Conservation (phyloP, 2,329 filamentous ascomycete species). For the Microdochium paspali region DNA sequence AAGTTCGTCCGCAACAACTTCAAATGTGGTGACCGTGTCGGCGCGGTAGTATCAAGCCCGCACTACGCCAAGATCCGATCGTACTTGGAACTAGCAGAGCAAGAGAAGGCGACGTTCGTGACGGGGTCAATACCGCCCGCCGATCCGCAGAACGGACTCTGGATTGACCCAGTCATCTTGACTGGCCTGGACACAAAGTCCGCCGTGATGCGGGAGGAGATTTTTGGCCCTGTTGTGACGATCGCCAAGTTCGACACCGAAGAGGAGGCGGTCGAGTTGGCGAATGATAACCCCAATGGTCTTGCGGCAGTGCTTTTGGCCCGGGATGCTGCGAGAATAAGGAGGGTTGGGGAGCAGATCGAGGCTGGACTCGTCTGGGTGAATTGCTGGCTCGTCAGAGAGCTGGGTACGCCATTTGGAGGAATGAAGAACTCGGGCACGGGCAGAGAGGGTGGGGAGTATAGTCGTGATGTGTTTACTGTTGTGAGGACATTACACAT, state of each 20-base stretch:
- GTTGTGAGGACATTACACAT: slow-evolving; percentile 34
- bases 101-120: slow-evolving; percentile 13
- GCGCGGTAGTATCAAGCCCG: slow-evolving; percentile 17
- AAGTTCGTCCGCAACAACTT: slow-evolving; percentile 12
- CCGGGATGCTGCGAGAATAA: slow-evolving; percentile 38
- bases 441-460: slow-evolving; percentile 36
- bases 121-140: slow-evolving; percentile 10
- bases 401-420: slow-evolving; percentile 34
- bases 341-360: slow-evolving; percentile 46
- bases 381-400: slow-evolving; percentile 36
- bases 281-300: slow-evolving; percentile 35
- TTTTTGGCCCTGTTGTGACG: slow-evolving; percentile 50
- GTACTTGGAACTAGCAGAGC: slow-evolving; percentile 13
- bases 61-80: slow-evolving; percentile 17
- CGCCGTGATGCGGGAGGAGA: slow-evolving; percentile 41
- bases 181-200: slow-evolving; percentile 27
- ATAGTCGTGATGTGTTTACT: slow-evolving; percentile 35
- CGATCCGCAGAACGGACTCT: slow-evolving; percentile 24
- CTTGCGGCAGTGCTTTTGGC: slow-evolving; percentile 45
- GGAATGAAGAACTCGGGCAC: slow-evolving; percentile 39
- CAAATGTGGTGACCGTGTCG: slow-evolving; percentile 44
- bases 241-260: slow-evolving; percentile 48
- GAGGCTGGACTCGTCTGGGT: slow-evolving; percentile 56
- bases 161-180: slow-evolving; percentile 37
- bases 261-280: slow-evolving; percentile 60